Percentiles rank a stretch among this genome's conserved stretches.
These are phyloP conservation scores for Pseudogymnoascus sp. DNA, from an alignment of 2,329 filamentous ascomycete genomes.

Conservation along the genomic window DNA sequence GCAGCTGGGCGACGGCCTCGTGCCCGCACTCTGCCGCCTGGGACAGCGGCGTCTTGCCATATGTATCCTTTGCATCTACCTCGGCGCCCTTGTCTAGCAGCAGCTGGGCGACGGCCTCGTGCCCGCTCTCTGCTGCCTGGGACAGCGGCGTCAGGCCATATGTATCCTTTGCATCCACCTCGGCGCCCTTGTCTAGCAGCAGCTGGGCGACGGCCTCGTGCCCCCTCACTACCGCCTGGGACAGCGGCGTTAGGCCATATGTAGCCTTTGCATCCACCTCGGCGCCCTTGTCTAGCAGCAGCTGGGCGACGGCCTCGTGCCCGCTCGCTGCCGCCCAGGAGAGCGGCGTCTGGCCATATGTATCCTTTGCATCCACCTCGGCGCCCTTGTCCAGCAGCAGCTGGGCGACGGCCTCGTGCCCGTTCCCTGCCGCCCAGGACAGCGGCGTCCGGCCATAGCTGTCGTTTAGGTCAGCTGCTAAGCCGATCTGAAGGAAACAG, in stretches of 20 bases:
- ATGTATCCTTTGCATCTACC: constrained; percentile 22
- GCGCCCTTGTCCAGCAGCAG: constrained; percentile 21
- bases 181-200: too few relatives aligned
- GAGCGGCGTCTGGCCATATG: too few relatives aligned
- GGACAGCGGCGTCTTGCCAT: constrained; percentile 12
- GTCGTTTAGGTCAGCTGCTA: constrained; percentile 23
- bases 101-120: background rate
- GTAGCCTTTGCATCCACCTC: too few relatives aligned
- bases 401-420: constrained; percentile 16
- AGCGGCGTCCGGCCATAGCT: constrained; percentile 18
- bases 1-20: constrained; percentile 18
- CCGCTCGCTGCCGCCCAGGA: too few relatives aligned
- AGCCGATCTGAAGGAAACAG: background rate
- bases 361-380: too few relatives aligned
- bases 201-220: too few relatives aligned
- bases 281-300: too few relatives aligned
- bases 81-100: background rate
- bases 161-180: too few relatives aligned
- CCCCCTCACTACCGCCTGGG: too few relatives aligned
- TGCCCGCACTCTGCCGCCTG: background rate
- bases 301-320: too few relatives aligned
- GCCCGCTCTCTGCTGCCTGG: constrained; percentile 15
- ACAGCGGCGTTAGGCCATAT: too few relatives aligned
- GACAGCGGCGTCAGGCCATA: constrained; percentile 19
- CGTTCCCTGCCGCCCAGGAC: background rate